Base-by-base conservation (phyloP, 179 eudicot species). In the Sideroxylon spinosum region DNA sequence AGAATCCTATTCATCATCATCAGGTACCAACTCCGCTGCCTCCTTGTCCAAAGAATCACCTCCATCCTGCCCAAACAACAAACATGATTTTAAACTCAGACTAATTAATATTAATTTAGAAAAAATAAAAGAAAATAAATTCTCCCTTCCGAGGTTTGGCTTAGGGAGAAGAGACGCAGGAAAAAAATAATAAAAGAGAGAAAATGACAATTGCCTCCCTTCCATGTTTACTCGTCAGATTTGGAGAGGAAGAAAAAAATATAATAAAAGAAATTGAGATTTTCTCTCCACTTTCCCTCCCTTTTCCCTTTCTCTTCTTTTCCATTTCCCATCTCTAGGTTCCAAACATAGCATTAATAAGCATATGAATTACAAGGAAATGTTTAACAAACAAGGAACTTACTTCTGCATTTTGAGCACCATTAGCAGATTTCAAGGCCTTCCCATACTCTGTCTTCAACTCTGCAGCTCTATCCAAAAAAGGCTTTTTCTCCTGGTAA, bases 401-500 rank as follows among this genome's bases (percentile, higher is more conserved):
- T 85, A 86, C 96, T 82, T 88, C 86, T 29, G 26, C 90, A 81
- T 82, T 76, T 32, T 86, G 86, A 75, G 84, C 91, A 19, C 87
- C 82, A 56, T 76, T 69, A 22, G 60, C 57, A 52, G 81, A 55
- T 66, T 87, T 85, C 89, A 84, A 77, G 16, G 85, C 85, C 85
- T 90, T 91, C 74, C 84, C 90, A 82, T 91, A 86, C 46, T 89
- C 92, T 0, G 74, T 94, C 78, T 94, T 94, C 4, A 90, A 90
- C 84, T 90, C 94, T 11, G 92, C 91, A 69, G 88, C 90, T 78
- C 67, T 90, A 11, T 91, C 98, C 56, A 72, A 16, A 69, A 90
- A 94, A 1, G 86, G 81, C 79, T 91, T 88, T 85, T 89, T 93
- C 73, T 93, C 98, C 97, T 93, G 79, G 28, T 32, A 37, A 2